phyloP scores from a whole-genome alignment of 192 early-diverging fungal species.

The Lobosporangium transversale region DNA sequence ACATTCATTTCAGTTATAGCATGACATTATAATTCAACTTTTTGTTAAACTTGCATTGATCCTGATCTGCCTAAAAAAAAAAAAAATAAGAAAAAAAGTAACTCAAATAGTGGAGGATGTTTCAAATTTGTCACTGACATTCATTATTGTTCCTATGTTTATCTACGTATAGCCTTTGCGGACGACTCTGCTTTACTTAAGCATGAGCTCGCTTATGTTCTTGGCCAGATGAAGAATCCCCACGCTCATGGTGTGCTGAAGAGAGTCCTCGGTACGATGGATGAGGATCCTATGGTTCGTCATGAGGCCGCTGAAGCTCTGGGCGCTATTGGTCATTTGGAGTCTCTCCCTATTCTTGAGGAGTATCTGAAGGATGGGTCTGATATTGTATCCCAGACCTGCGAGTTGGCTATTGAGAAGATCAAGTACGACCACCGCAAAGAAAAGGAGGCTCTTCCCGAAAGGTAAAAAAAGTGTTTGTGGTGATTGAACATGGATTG shows the following conservation, averaged over 20 bases:
- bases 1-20: no score
- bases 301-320: conserved; percentile 98
- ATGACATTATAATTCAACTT: not conserved
- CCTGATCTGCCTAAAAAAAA: no score
- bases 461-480: conserved; percentile 29
- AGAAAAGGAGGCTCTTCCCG: conserved; percentile 53
- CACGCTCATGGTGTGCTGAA: conserved; percentile 76
- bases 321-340: conserved; percentile 86
- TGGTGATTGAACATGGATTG: not conserved
- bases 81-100: not conserved
- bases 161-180: conserved; percentile 60
- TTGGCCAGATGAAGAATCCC: conserved; percentile 94
- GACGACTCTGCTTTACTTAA: conserved; percentile 91
- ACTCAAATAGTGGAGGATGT: no score
- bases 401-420: conserved; percentile 87
- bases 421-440: conserved; percentile 82
- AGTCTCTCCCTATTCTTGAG: conserved; percentile 75
- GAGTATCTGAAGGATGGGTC: conserved; percentile 77
- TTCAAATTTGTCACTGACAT: no score
- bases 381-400: conserved; percentile 86
- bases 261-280: conserved; percentile 70
- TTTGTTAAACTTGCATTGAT: no score
- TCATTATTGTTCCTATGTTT: no score
- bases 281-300: conserved; percentile 93
- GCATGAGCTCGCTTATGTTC: conserved; percentile 95